These are phyloP conservation scores for Sarocladium strictum DNA, from an alignment of 2,329 filamentous ascomycete species.

Conservation along the genomic window DNA sequence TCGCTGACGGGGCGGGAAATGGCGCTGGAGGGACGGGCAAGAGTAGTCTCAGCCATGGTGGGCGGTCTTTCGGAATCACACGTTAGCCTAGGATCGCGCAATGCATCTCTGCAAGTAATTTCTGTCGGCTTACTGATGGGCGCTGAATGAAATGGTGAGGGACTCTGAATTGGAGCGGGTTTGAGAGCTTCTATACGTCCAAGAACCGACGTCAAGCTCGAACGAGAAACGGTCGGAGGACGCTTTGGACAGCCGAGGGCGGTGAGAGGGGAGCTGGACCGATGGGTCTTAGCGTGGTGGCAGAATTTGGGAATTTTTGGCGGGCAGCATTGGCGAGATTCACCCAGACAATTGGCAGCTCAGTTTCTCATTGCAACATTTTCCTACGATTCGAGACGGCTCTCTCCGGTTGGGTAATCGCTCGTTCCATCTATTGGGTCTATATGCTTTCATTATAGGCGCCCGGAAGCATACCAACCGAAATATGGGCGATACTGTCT, in stretches of 20 bases:
- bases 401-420: background rate
- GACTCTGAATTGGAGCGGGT: background rate
- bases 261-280: conserved; percentile 28
- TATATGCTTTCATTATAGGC: background rate
- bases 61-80: background rate
- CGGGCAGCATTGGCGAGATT: background rate
- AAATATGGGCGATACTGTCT: too few species aligned
- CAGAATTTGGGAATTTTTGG: conserved; percentile 44
- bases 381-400: background rate
- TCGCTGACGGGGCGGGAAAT: conserved; percentile 89
- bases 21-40: conserved; percentile 47
- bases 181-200: conserved; percentile 3
- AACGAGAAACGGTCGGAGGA: conserved; percentile 31
- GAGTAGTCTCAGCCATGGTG: conserved; percentile 50
- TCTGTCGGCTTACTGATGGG: background rate
- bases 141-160: conserved; percentile 15
- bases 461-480: background rate
- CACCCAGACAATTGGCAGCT: background rate
- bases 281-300: conserved; percentile 24
- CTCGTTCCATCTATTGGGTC: background rate
- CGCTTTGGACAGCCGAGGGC: conserved; percentile 29
- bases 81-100: background rate
- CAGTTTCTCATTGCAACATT: background rate
- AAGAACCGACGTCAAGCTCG: conserved; percentile 13
- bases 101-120: background rate